Conservation (phyloP, 805 yeast species). For the Saccharomycopsis selenospora region DNA sequence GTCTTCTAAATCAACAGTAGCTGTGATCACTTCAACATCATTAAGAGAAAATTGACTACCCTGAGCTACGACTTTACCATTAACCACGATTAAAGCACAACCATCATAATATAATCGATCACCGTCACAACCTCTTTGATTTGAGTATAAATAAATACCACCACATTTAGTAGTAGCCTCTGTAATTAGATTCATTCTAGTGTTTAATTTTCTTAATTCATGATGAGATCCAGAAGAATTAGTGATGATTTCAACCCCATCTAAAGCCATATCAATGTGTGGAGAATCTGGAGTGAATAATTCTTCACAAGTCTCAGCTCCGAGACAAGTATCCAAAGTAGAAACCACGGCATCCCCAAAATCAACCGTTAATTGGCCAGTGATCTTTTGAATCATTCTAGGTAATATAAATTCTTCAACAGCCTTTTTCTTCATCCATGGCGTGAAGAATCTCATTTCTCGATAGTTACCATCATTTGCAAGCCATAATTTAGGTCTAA, state of each 20-base stretch:
- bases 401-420: slow-evolving; percentile 75
- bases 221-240: slow-evolving; percentile 98
- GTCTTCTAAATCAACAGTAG: slow-evolving; percentile 89
- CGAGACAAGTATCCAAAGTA: slow-evolving; percentile 80
- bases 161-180: slow-evolving; percentile 97
- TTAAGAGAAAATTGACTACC: slow-evolving; percentile 82
- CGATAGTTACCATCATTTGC: slow-evolving; percentile 98
- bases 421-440: slow-evolving; percentile 78
- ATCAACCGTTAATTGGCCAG: slow-evolving; percentile 60
- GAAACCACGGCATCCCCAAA: slow-evolving; percentile 90
- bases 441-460: slow-evolving; percentile 95
- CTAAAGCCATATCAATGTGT: slow-evolving; percentile 82
- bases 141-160: slow-evolving; percentile 87
- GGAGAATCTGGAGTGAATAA: slow-evolving; percentile 95
- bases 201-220: slow-evolving; percentile 82
- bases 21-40: slow-evolving; percentile 94
- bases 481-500: slow-evolving; percentile 86
- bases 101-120: slow-evolving; percentile 96
- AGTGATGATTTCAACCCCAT: slow-evolving; percentile 96
- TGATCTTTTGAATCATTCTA: slow-evolving; percentile 50
- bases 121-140: slow-evolving; percentile 98
- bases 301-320: slow-evolving; percentile 99
- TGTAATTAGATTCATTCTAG: slow-evolving; percentile 73
- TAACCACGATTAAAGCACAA: slow-evolving; percentile 87
- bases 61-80: slow-evolving; percentile 88